A percentile compares a stretch with the other conserved stretches of the same genome.
These are phyloP conservation scores for Monosporascus cannonballus DNA, from an alignment of 2,329 filamentous ascomycete genomes.

Conservation along the genomic window DNA sequence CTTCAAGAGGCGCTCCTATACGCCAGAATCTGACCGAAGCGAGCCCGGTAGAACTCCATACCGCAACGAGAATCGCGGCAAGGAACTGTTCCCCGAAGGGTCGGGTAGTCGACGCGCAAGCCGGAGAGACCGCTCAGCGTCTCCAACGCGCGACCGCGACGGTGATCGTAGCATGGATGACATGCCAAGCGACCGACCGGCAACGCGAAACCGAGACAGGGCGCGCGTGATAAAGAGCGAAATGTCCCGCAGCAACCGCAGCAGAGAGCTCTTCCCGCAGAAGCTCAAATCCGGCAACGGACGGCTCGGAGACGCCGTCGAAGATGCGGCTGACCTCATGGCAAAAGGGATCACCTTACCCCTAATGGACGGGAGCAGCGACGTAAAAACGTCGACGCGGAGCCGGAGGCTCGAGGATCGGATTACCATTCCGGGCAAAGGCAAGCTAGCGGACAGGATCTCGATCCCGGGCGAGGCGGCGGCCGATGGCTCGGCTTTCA, in stretches of 20 bases:
- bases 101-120: constrained; percentile 20
- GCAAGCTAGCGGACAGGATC: constrained; percentile 29
- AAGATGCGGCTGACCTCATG: constrained; percentile 47
- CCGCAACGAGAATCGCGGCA: constrained; percentile 39
- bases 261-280: constrained; percentile 54
- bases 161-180: constrained; percentile 34
- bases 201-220: constrained; percentile 34
- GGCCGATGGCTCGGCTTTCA: constrained; percentile 35
- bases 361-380: constrained; percentile 37
- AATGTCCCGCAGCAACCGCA: constrained; percentile 33
- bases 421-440: constrained; percentile 19
- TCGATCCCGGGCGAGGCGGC: constrained; percentile 21
- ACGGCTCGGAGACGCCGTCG: constrained; percentile 46
- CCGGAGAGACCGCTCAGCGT: constrained; percentile 45
- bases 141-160: constrained; percentile 39
- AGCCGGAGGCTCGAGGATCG: constrained; percentile 22
- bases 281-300: constrained; percentile 35
- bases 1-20: constrained; percentile 29
- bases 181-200: constrained; percentile 22
- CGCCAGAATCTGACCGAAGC: constrained; percentile 19
- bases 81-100: constrained; percentile 57
- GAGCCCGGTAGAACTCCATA: constrained; percentile 17
- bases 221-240: constrained; percentile 40
- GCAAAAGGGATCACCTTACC: constrained; percentile 42
- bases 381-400: constrained; percentile 12